Conservation (phyloP, 148 eudicot genomes). For the Fagopyrum homotropicum region DNA sequence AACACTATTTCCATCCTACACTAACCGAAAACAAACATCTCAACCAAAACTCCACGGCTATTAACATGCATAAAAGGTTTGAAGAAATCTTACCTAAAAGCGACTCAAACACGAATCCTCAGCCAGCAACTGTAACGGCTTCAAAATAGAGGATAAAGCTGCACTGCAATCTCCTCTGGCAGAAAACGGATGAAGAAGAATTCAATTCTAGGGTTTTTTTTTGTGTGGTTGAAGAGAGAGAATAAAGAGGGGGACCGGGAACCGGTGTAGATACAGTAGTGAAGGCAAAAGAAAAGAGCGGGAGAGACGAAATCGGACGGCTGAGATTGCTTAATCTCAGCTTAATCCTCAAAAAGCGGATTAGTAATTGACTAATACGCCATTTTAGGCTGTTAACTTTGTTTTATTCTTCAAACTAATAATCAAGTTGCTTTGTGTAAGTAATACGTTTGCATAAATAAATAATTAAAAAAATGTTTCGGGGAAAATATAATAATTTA, state of each 20-base stretch:
- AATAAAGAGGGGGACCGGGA: slow-evolving; percentile 11
- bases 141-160: background rate
- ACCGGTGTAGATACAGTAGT: background rate
- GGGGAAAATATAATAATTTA: background rate
- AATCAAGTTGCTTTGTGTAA: slow-evolving; percentile 1
- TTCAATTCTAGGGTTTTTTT: background rate
- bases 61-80: background rate
- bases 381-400: background rate
- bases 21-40: background rate
- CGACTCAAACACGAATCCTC: background rate
- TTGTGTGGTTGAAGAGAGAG: slow-evolving; percentile 10
- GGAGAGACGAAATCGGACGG: slow-evolving; percentile 11
- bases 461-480: background rate
- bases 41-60: background rate
- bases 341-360: background rate
- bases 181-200: background rate
- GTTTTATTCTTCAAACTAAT: background rate
- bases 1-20: background rate
- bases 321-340: background rate
- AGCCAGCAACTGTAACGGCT: background rate
- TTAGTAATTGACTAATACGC: slow-evolving; percentile 1
- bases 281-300: slow-evolving; percentile 8
- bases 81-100: background rate
- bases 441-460: background rate
- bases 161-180: background rate